Evolutionary conservation across 1,139 yeast species (phyloP).

Genomic region (Suhomyces anneliseae): DNA sequence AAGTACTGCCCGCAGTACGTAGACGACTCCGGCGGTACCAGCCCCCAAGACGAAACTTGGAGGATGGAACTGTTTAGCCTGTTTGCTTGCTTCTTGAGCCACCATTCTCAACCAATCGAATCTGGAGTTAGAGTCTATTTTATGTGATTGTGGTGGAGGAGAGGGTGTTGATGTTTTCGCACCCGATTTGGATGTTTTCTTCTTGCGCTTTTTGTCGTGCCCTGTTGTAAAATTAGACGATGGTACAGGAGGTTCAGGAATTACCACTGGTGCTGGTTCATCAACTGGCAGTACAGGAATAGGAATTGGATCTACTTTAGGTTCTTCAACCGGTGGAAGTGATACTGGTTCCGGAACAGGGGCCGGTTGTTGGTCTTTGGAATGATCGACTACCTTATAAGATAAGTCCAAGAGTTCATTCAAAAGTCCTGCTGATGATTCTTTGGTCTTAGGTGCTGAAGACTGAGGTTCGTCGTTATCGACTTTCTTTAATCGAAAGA

Average conservation of each 20-base stretch:
- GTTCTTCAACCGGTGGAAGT: not conserved
- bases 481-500: slow-evolving; percentile 38
- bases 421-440: slow-evolving; percentile 9
- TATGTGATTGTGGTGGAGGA: not conserved
- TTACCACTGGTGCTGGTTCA: slow-evolving; percentile 1
- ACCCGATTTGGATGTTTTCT: slow-evolving; percentile 5
- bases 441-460: not conserved
- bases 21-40: slow-evolving; percentile 22
- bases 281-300: not conserved
- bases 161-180: slow-evolving; percentile 2
- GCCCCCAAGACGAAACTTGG: slow-evolving; percentile 39
- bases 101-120: slow-evolving; percentile 7
- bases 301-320: not conserved
- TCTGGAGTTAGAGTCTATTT: not conserved
- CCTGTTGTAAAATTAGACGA: slow-evolving; percentile 3
- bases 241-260: not conserved
- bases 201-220: slow-evolving; percentile 10
- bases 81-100: slow-evolving; percentile 1
- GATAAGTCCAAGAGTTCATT: slow-evolving; percentile 25
- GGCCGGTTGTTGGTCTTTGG: not conserved
- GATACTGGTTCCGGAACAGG: not conserved
- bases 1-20: slow-evolving; percentile 23
- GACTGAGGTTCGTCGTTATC: slow-evolving; percentile 15
- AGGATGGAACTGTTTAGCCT: slow-evolving; percentile 22
- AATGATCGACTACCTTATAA: slow-evolving; percentile 10